Percentiles rank a stretch among this genome's conserved stretches.
These are phyloP conservation scores for Boletus edulis DNA, from an alignment of 768 basidiomycete species.

Conservation along the genomic window DNA sequence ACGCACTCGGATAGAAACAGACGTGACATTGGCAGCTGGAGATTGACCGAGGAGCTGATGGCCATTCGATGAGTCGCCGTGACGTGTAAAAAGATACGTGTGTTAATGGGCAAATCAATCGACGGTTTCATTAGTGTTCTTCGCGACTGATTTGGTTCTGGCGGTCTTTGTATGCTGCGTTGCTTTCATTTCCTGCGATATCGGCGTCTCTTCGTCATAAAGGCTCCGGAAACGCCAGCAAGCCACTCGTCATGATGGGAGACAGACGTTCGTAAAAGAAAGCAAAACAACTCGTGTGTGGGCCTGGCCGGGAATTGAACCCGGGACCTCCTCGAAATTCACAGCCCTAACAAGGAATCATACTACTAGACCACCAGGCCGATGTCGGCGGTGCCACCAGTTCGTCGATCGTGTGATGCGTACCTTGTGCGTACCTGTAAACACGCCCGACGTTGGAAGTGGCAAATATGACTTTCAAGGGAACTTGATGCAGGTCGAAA, in stretches of 20 bases:
- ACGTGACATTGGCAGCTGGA: conserved; percentile 37
- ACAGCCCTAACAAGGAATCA: conserved; percentile 60
- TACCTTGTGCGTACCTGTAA: no score
- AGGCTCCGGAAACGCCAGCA: conserved; percentile 4
- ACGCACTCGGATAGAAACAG: conserved; percentile 10
- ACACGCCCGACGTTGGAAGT: no score
- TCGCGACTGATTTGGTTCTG: conserved; percentile 9
- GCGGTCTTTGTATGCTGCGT: conserved; percentile 15
- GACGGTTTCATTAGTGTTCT: conserved; percentile 7
- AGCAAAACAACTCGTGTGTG: conserved; percentile 8
- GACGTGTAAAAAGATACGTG: conserved; percentile 40
- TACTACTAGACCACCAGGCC: conserved; percentile 65
- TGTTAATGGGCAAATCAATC: conserved; percentile 22
- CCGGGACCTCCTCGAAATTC: conserved; percentile 72
- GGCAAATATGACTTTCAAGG: no score
- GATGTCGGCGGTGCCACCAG: background rate
- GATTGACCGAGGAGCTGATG: conserved; percentile 32
- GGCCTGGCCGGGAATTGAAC: conserved; percentile 87
- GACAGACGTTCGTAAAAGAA: background rate
- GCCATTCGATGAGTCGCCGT: conserved; percentile 40
- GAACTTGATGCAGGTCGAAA: no score
- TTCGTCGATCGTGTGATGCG: no score
- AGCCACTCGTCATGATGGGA: background rate
- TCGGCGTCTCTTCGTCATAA: conserved; percentile 31
- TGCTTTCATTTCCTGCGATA: conserved; percentile 23